phyloP scores from a whole-genome alignment of 192 early-diverging fungal species.

The Gigaspora rosea region DNA sequence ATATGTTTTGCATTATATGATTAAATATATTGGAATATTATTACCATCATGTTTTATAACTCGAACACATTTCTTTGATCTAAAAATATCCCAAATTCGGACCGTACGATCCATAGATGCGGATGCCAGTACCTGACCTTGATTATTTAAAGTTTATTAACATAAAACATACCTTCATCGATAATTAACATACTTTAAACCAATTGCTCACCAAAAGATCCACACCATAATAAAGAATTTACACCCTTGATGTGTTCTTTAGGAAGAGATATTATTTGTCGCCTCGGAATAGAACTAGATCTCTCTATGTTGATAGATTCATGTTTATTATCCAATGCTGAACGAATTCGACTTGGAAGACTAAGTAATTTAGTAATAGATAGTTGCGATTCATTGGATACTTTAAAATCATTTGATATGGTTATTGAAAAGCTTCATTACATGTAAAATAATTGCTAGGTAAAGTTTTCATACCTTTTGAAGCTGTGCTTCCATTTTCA shows the following conservation, averaged over 20 bases:
- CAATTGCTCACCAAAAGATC: conserved; percentile 20
- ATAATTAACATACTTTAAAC: not conserved
- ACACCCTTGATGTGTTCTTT: conserved; percentile 24
- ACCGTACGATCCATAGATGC: conserved; percentile 32
- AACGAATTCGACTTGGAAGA: conserved; percentile 11
- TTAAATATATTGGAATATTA: no score
- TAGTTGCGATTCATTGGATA: not conserved
- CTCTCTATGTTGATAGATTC: not conserved
- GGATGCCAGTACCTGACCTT: conserved; percentile 32
- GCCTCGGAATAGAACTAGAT: conserved; percentile 14
- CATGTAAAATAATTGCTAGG: not conserved
- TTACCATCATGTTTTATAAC: conserved; percentile 22
- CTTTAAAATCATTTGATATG: not conserved
- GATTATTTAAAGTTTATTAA: not conserved
- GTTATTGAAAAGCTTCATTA: not conserved
- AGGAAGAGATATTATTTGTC: not conserved
- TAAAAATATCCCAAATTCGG: conserved; percentile 30
- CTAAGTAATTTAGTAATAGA: not conserved
- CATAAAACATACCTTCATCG: not conserved
- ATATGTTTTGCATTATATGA: no score
- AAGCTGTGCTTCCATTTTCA: not conserved
- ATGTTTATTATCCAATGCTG: not conserved
- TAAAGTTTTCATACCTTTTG: not conserved
- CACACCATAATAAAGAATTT: conserved; percentile 29
- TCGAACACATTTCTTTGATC: conserved; percentile 25